Conservation (phyloP, 768 basidiomycete genomes). For the Russula ochroleuca region DNA sequence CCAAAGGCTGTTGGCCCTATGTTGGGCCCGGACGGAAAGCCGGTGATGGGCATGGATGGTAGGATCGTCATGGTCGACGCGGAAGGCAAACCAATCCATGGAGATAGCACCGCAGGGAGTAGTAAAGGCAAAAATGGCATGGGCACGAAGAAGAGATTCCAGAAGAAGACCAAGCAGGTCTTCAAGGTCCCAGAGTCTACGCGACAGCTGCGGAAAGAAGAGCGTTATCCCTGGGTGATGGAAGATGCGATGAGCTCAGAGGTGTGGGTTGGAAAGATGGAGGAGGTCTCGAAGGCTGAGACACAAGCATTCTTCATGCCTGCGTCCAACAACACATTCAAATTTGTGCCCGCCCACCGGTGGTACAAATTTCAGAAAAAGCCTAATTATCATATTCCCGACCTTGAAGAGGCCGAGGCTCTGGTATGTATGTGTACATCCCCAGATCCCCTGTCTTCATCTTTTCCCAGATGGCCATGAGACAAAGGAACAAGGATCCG, state of each 20-base stretch:
- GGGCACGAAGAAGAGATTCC: slow-evolving; percentile 62
- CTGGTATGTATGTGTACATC: slow-evolving; percentile 46
- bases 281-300: slow-evolving; percentile 65
- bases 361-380: slow-evolving; percentile 95
- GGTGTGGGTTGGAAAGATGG: slow-evolving; percentile 77
- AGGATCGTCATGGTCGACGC: slow-evolving; percentile 77
- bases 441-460: slow-evolving; percentile 28
- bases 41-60: slow-evolving; percentile 73
- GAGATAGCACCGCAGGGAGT: slow-evolving; percentile 38
- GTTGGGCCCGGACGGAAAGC: slow-evolving; percentile 80
- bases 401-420: slow-evolving; percentile 62
- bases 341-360: slow-evolving; percentile 80
- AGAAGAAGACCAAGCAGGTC: slow-evolving; percentile 81
- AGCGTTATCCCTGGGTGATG: slow-evolving; percentile 89
- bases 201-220: slow-evolving; percentile 76
- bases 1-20: slow-evolving; percentile 61
- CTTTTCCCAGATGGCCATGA: slow-evolving; percentile 42
- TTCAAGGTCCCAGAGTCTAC: slow-evolving; percentile 75
- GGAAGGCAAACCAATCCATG: slow-evolving; percentile 67
- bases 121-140: slow-evolving; percentile 38
- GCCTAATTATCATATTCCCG: slow-evolving; percentile 66
- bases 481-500: slow-evolving; percentile 71
- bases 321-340: slow-evolving; percentile 73
- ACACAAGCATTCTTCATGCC: slow-evolving; percentile 84
- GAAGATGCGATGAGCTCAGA: slow-evolving; percentile 72